Conservation (phyloP, 208 protist species). For the Naegleria fowleri region DNA sequence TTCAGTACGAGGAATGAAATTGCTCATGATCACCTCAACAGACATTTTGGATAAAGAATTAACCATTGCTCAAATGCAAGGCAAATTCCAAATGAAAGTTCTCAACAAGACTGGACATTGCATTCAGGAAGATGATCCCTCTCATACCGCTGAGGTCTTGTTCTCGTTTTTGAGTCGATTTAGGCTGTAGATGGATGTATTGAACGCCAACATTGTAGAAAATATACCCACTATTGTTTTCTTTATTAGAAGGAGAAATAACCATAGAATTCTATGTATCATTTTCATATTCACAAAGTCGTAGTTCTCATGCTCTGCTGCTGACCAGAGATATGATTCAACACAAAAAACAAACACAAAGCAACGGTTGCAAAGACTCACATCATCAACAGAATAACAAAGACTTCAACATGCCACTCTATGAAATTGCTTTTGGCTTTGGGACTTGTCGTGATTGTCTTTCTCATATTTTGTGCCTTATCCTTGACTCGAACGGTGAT, state of each 20-base stretch:
- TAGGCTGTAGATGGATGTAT: background rate
- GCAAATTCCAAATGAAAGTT: conserved; percentile 82
- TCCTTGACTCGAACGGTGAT: background rate
- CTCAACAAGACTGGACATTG: conserved; percentile 72
- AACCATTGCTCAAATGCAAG: conserved; percentile 84
- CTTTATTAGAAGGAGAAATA: too few species aligned
- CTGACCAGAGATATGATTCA: too few species aligned
- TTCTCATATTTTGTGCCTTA: background rate
- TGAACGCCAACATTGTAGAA: too few species aligned
- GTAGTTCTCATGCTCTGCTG: too few species aligned
- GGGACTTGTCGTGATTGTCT: background rate
- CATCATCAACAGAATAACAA: too few species aligned
- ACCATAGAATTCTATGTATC: too few species aligned
- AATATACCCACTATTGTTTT: too few species aligned
- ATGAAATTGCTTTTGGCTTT: too few species aligned
- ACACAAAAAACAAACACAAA: too few species aligned
- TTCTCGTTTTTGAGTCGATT: background rate
- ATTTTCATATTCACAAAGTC: too few species aligned
- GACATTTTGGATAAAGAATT: conserved; percentile 75
- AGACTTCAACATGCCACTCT: too few species aligned
- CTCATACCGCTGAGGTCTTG: conserved; percentile 38
- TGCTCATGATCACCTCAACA: conserved; percentile 71
- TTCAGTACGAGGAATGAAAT: conserved; percentile 56
- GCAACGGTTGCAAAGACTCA: too few species aligned
- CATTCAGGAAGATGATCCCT: conserved; percentile 77